Conservation (phyloP, 257 asterid genomes). For the Solanum virginianum region DNA sequence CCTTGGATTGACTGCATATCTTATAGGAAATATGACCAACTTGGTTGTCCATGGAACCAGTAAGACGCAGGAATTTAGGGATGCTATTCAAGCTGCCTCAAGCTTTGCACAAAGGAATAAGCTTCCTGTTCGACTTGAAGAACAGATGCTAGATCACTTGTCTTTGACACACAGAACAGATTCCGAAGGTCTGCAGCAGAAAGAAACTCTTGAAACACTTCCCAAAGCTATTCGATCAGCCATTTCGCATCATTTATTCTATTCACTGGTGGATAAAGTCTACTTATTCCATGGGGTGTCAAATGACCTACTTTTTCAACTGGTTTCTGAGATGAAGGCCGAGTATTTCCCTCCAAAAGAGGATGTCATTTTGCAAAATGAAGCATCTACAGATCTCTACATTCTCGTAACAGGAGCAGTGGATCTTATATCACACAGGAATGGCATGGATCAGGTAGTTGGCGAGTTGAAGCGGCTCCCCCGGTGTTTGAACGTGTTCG, state of each 20-base stretch:
- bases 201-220: conserved; percentile 59
- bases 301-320: conserved; percentile 68
- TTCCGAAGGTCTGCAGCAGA: conserved; percentile 77
- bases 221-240: conserved; percentile 77
- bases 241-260: conserved; percentile 51
- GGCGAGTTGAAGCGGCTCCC: conserved; percentile 44
- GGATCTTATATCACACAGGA: conserved; percentile 38
- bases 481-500: too few relatives aligned
- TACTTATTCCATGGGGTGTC: conserved; percentile 72
- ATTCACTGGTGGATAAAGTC: conserved; percentile 46
- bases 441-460: conserved; percentile 28
- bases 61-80: conserved; percentile 60
- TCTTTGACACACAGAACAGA: conserved; percentile 66
- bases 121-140: conserved; percentile 51
- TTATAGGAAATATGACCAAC: conserved; percentile 85
- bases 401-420: conserved; percentile 56
- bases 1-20: conserved; percentile 56
- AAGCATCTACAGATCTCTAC: conserved; percentile 62
- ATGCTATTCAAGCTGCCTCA: conserved; percentile 59
- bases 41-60: conserved; percentile 69
- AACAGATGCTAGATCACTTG: conserved; percentile 79
- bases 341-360: conserved; percentile 62
- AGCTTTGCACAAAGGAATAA: conserved; percentile 65
- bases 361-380: conserved; percentile 61
- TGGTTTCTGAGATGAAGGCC: conserved; percentile 72